Conservation (phyloP, 2,329 filamentous ascomycete genomes). For the Grosmannia clavigera region DNA sequence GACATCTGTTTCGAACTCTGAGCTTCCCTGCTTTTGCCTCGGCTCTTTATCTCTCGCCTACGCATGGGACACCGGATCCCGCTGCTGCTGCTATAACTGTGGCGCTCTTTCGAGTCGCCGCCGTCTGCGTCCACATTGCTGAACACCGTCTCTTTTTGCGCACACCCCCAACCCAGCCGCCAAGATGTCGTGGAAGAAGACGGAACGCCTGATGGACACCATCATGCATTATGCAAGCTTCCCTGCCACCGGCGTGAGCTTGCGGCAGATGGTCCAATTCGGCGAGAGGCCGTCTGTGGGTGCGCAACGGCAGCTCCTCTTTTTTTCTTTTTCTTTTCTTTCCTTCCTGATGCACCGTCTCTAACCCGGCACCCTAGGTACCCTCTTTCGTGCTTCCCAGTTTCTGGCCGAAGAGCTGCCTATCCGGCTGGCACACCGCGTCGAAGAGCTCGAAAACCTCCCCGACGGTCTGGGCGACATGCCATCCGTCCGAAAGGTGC, state of each 20-base stretch:
- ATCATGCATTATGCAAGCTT: constrained; percentile 97
- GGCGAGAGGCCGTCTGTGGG: constrained; percentile 85
- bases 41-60: background rate
- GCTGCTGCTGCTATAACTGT: background rate
- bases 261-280: constrained; percentile 99
- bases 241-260: constrained; percentile 87
- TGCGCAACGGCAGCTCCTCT: constrained; percentile 27
- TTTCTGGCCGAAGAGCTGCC: constrained; percentile 97
- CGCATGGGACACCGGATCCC: constrained; percentile 1
- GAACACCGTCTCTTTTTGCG: too few relatives aligned
- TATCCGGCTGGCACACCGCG: constrained; percentile 89
- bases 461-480: constrained; percentile 96
- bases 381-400: constrained; percentile 92
- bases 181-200: constrained; percentile 87
- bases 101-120: background rate
- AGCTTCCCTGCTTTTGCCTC: background rate
- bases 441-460: constrained; percentile 82
- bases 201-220: constrained; percentile 84
- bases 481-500: constrained; percentile 89
- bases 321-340: constrained; percentile 2
- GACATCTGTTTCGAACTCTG: too few relatives aligned
- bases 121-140: background rate
- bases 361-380: constrained; percentile 43
- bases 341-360: background rate
- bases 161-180: background rate